Evolutionary conservation across 257 asterid species (phyloP), one percentile per base, ranked within the genome.

Genomic region (Agastache rugosa): DNA sequence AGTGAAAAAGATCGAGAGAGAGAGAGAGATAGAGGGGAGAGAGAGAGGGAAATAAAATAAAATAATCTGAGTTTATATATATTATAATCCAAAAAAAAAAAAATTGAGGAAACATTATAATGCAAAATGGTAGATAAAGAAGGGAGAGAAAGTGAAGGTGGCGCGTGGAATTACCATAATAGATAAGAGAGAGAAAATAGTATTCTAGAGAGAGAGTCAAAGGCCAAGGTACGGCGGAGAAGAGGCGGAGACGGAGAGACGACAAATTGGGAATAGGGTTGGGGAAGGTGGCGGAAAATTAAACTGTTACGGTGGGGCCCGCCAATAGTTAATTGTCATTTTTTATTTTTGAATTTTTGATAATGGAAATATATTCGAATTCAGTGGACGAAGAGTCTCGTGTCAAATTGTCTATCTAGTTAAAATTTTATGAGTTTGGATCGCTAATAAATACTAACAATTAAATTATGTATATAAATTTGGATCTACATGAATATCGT

Each of bases 231-330:
- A 58, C 78, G 78, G 72, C 76, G 84, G 75, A 75, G 76, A 10
- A 62, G 47, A 11, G 67, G 82, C 69, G 83, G 82, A 75, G 80
- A 79, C 71, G 80, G 63, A 10, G 75, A 84, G 61, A 77, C 79
- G 87, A 80, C 87, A 82, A 80, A 80, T 37, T 27, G 44, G 51
- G 83, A 62, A 55, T 11, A 10, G 74, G 64, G 48, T 53, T 54
- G 41, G 67, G 67, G 62, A 41, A 82, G 72, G 75, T 80, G 78
- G 80, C 74, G 56, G 17, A 55, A 48, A 73, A 63, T 76, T 41
- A 45, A 60, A 76, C 82, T 76, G 75, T 77, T 76, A 11, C 11
- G 16, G 73, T 56, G 45, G 84, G 78, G 0, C 78, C 86, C 76
- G 7, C 65, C 34, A 22, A 11, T 75, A 53, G 47, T 67, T 50